Evolutionary conservation across 208 protist species (phyloP).

Genomic region (Trypanosoma grayi): DNA sequence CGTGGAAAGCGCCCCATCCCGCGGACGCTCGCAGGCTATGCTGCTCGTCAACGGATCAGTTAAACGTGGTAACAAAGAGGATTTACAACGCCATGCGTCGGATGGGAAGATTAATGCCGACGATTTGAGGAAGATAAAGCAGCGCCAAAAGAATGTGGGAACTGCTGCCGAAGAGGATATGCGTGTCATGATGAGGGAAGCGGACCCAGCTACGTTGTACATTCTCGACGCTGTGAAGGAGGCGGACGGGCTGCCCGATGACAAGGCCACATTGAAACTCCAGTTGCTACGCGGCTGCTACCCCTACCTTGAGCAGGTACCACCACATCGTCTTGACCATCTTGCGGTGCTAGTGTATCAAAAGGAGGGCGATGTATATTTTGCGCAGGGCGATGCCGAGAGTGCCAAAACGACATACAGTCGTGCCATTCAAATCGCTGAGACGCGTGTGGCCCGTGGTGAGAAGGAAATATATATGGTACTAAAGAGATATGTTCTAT

Average conservation of each 20-base stretch:
- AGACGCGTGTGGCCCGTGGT: conserved; percentile 70
- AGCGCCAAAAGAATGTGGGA: conserved; percentile 5
- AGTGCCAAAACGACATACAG: conserved; percentile 66
- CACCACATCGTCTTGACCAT: conserved; percentile 50
- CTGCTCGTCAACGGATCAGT: conserved; percentile 23
- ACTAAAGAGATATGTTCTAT: conserved; percentile 78
- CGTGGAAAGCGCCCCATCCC: background rate
- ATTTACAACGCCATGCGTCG: background rate
- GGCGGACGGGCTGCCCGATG: conserved; percentile 40
- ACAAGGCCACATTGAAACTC: conserved; percentile 42
- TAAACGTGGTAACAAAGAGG: background rate
- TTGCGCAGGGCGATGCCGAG: conserved; percentile 43
- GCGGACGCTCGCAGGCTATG: background rate
- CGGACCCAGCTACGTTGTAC: conserved; percentile 52
- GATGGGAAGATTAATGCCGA: background rate
- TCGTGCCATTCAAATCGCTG: conserved; percentile 74
- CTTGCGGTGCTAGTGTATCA: conserved; percentile 77
- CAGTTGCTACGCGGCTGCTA: conserved; percentile 59
- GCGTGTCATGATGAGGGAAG: conserved; percentile 35
- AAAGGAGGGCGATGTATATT: conserved; percentile 74
- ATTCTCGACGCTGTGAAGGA: conserved; percentile 64
- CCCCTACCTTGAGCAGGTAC: conserved; percentile 60
- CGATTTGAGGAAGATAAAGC: conserved; percentile 3
- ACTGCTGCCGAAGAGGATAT: conserved; percentile 34
- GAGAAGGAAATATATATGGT: conserved; percentile 81